Conservation (phyloP, 106 monocot genomes). For the Dendrobium chrysotoxum region DNA sequence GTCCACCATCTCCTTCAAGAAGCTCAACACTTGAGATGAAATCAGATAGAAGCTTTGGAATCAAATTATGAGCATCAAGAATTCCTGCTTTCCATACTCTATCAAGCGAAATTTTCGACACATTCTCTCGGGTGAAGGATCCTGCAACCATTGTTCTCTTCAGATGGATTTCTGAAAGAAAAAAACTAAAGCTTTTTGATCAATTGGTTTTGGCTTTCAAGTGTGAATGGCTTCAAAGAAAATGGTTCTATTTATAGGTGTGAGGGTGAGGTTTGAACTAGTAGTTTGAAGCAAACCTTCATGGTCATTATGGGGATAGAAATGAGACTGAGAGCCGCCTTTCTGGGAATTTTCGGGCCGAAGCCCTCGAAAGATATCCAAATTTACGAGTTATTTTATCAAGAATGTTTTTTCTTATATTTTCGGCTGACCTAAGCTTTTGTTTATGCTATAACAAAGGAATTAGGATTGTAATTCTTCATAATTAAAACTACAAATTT, state of each 20-base stretch:
- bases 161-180: background rate
- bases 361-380: no score
- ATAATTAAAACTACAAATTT: no score
- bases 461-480: no score
- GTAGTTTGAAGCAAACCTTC: background rate
- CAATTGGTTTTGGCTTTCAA: background rate
- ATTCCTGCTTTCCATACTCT: constrained; percentile 26
- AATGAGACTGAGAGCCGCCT: no score
- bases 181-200: background rate
- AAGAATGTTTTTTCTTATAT: no score
- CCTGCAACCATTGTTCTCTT: constrained; percentile 20
- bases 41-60: constrained; percentile 15
- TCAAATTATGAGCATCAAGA: constrained; percentile 13
- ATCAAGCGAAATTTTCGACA: background rate
- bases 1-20: constrained; percentile 18
- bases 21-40: constrained; percentile 13
- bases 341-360: no score
- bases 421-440: no score
- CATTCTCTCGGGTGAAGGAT: constrained; percentile 4
- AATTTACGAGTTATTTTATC: no score
- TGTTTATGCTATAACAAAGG: no score
- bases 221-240: background rate
- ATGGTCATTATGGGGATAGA: no score
- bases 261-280: background rate
- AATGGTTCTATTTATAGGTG: background rate